Conservation (phyloP, 2,329 filamentous ascomycete genomes). For the Nothophoma quercina region DNA sequence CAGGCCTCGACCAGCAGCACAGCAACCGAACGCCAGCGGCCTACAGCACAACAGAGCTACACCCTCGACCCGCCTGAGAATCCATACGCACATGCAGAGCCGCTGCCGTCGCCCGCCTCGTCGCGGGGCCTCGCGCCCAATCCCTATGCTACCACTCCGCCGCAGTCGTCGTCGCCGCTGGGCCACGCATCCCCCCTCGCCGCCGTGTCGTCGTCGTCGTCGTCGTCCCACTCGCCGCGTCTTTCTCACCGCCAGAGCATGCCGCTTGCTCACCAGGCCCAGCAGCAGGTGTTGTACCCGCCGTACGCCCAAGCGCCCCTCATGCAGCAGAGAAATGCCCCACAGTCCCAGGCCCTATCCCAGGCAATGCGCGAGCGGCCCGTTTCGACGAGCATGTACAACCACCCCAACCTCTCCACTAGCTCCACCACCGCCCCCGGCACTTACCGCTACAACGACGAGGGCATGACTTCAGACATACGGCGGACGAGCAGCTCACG, state of each 20-base stretch:
- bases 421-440: conserved; percentile 52
- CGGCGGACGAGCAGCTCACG: conserved; percentile 69
- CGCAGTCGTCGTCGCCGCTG: conserved; percentile 32
- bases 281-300: conserved; percentile 46
- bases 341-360: conserved; percentile 28
- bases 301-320: conserved; percentile 37
- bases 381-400: conserved; percentile 57
- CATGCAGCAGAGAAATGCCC: conserved; percentile 36
- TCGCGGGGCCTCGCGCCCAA: conserved; percentile 53
- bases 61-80: conserved; percentile 39
- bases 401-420: conserved; percentile 57
- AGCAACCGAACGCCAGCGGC: conserved; percentile 45
- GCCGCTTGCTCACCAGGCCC: conserved; percentile 53
- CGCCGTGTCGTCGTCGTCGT: conserved; percentile 33
- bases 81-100: conserved; percentile 21
- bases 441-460: conserved; percentile 58
- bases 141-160: conserved; percentile 45
- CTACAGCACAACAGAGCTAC: not conserved
- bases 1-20: conserved; percentile 47
- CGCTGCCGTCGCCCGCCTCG: conserved; percentile 40
- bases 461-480: conserved; percentile 44
- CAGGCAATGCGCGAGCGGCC: conserved; percentile 49
- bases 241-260: conserved; percentile 54
- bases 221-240: conserved; percentile 41
- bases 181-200: conserved; percentile 30